These are phyloP conservation scores for Picea sitchensis DNA, from an alignment of 75 land plant genomes.

Conservation along the genomic window DNA sequence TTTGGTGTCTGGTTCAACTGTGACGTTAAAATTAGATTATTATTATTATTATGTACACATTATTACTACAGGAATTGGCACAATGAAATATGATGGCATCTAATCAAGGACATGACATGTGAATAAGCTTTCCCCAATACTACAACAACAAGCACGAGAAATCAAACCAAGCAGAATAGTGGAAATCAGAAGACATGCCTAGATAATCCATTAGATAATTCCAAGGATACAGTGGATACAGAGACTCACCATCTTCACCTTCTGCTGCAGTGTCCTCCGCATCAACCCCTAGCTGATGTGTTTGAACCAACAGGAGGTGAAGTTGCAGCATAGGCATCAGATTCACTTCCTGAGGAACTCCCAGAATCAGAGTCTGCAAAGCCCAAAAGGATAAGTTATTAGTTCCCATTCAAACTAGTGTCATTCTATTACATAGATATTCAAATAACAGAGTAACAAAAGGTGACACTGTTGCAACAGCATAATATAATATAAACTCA, in stretches of 20 bases:
- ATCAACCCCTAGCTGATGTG: background rate
- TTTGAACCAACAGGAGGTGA: slow-evolving; percentile 8
- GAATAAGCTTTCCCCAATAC: no score
- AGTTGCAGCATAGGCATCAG: background rate
- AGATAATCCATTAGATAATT: no score
- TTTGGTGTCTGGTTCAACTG: no score
- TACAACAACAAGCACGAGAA: no score
- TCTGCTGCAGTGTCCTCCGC: background rate
- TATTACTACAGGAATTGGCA: no score
- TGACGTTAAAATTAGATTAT: no score
- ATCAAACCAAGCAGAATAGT: no score
- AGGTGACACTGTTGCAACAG: background rate
- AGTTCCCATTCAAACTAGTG: background rate
- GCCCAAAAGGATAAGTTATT: background rate
- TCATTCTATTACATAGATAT: background rate
- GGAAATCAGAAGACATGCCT: no score
- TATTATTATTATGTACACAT: no score
- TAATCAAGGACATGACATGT: no score
- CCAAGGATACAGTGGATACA: background rate
- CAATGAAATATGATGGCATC: no score
- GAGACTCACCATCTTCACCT: slow-evolving; percentile 10
- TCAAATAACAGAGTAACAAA: background rate
- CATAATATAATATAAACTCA: background rate
- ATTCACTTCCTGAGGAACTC: slow-evolving; percentile 14
- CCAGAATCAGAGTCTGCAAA: slow-evolving; percentile 12